Base-by-base conservation (phyloP, 169 alveolate genomes). In the Cryptosporidium tyzzeri region DNA sequence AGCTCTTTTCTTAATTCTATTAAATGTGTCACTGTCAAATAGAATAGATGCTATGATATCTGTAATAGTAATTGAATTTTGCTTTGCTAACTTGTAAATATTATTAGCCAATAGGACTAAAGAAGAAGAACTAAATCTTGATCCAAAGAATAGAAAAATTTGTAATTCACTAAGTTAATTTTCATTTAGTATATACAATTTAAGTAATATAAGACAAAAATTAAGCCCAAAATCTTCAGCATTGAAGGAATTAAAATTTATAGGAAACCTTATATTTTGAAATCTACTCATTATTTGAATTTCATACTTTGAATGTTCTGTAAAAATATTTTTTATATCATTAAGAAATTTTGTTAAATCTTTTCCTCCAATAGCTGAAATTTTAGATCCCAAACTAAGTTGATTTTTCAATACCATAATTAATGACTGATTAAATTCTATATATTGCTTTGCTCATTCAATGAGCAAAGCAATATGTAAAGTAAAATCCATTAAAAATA, bases 391-490 rank as follows among this genome's bases (percentile, higher is more conserved):
- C 41, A 65, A 18, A 18, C 31, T 12, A 65, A 31, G 51, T 50
- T 65, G 51, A 23, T 65, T 65, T 65, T 35, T 65, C 14, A 65
- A 65, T 26, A 65, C 71, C 48, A 35, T 35, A 18, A 18, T 12
- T n/a, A 65, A 35, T 5, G 51, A 29, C 3, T 65, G 41, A 3
- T 4, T 3, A 65, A 65, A 65, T 18, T 65, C 48, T 6, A 65
- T 29, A 18, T 35, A n/a, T n/a, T n/a, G n/a, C n/a, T n/a, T n/a
- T n/a, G 48, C 48, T 65, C 71, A 14, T 9, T 65, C 31, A 23
- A 65, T n/a, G 71, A 65, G 23, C 71, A 65, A 29, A 65, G 41
- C 39, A 65, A 18, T 31, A 65, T 9, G 23, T 4, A 65, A 8
- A 65, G n/a, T 6, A 65, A 23, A 65, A 23, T n/a, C 14, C 10